Base-by-base conservation (phyloP, 106 monocot species). In the Amphibolis antarctica region DNA sequence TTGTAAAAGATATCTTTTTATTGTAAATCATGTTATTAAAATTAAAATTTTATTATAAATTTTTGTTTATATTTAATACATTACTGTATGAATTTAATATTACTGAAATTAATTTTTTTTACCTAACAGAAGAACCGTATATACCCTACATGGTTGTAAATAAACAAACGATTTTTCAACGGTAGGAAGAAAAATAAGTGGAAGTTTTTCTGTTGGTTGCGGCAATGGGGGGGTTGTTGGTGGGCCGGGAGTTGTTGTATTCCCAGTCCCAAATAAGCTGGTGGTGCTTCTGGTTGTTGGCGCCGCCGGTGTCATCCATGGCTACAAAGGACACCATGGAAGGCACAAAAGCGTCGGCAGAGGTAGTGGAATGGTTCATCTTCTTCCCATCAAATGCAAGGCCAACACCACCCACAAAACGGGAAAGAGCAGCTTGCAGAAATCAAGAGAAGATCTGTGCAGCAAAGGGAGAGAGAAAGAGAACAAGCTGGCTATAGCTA, bases 221-320 rank as follows among this genome's bases (percentile, higher is more conserved):
- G 12, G 31, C 14, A 19, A 9, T 18, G 49, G 19, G n/a, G n/a
- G n/a, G 4, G 64, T 46, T 26, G 64, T 6, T 17, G 24, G 45
- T 49, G 64, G 64, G 20, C 7, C 15, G 26, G 17, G 24, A n/a
- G n/a, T n/a, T 12, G 26, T 20, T 66, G 64, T 15, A 43, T 26
- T 22, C 57, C 57, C 47, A 72, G 9, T 66, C 50, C 52, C 64
- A 64, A 12, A 66, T n/a, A n/a, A n/a, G n/a, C n/a, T n/a, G 55
- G 46, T 65, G 36, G 42, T 19, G 31, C 19, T 61, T 36, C 42
- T 61, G 42, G n/a, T 44, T 36, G 60, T 11, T 61, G 43, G 18
- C 20, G 42, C 3, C 21, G 30, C 21, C 43, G 60, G n/a, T 61
- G 36, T 22, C 30, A 9, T 61, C 43, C 21, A 43, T 61, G 60